Evolutionary conservation across 331 rosid species (phyloP).

Genomic region (Cydonia oblonga): DNA sequence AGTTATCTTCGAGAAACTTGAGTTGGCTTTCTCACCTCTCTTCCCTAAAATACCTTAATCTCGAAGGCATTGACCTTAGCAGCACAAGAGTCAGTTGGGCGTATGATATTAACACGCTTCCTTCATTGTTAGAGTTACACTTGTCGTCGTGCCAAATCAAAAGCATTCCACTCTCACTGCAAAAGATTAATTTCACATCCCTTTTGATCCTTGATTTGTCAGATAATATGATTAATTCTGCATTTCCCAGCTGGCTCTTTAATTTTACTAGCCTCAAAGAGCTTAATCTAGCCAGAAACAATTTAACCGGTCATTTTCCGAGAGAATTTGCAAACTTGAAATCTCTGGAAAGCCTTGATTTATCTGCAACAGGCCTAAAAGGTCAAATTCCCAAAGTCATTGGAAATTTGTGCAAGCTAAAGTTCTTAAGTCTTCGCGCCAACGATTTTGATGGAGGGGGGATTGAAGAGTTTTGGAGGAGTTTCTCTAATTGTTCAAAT

Average conservation of each 20-base stretch:
- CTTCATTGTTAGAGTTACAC: not conserved
- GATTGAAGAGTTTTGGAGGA: not conserved
- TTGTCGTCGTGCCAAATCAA: accelerated
- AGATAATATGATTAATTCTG: accelerated
- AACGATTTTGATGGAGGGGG: not conserved
- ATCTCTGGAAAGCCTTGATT: not conserved
- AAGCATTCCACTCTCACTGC: not conserved
- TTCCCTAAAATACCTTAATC: not conserved
- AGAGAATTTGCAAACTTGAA: not conserved
- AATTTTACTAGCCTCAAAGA: not conserved
- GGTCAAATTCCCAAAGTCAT: not conserved
- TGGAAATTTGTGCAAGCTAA: not conserved
- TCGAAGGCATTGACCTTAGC: not conserved
- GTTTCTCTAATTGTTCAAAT: not conserved
- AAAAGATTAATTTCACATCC: not conserved
- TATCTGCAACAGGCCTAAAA: not conserved
- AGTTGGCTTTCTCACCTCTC: slow-evolving; percentile 3
- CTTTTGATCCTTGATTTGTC: not conserved
- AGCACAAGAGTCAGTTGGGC: not conserved
- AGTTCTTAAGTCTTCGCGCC: not conserved
- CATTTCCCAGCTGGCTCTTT: not conserved
- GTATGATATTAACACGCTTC: not conserved
- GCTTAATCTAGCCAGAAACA: accelerated
- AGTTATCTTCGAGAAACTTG: not conserved
- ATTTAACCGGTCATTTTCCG: too few species aligned